Evolutionary conservation across 331 rosid species (phyloP).

Genomic region (Ulmus americana): DNA sequence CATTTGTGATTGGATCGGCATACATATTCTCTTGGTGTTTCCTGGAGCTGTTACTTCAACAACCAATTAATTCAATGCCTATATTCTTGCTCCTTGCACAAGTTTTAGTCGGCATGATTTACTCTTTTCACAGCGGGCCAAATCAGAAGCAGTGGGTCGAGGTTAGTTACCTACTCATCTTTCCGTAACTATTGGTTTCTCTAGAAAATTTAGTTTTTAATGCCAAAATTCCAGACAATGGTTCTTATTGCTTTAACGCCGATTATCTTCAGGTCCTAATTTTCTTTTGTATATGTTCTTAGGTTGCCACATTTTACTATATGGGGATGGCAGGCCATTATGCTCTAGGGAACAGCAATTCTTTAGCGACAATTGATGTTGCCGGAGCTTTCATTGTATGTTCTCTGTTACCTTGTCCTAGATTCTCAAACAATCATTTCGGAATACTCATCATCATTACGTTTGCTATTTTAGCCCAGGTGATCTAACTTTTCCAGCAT

Average conservation of each 20-base stretch:
- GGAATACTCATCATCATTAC: constrained; percentile 11
- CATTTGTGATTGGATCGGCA: constrained; percentile 56
- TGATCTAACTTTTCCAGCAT: constrained; percentile 28
- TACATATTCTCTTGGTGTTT: constrained; percentile 69
- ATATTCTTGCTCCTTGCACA: constrained; percentile 58
- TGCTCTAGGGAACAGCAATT: constrained; percentile 87
- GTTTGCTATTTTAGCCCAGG: constrained; percentile 16
- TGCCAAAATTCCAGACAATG: not conserved
- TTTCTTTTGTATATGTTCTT: constrained; percentile 21
- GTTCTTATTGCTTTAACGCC: constrained; percentile 8
- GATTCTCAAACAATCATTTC: not conserved
- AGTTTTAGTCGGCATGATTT: constrained; percentile 47
- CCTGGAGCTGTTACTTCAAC: constrained; percentile 79
- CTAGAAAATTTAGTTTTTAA: not conserved
- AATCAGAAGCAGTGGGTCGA: constrained; percentile 72
- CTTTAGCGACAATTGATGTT: constrained; percentile 83
- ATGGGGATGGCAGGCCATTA: constrained; percentile 91
- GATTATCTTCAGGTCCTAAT: constrained; percentile 27
- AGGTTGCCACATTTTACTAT: constrained; percentile 63
- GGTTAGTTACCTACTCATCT: constrained; percentile 48
- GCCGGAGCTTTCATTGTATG: constrained; percentile 90
- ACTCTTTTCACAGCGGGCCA: constrained; percentile 38
- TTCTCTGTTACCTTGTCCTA: constrained; percentile 17
- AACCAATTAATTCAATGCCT: constrained; percentile 60
- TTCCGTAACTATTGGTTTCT: constrained; percentile 15